Percentiles rank a stretch among this genome's conserved stretches.
Conservation (phyloP, 208 protist genomes). For the Acanthamoeba sp. region DNA sequence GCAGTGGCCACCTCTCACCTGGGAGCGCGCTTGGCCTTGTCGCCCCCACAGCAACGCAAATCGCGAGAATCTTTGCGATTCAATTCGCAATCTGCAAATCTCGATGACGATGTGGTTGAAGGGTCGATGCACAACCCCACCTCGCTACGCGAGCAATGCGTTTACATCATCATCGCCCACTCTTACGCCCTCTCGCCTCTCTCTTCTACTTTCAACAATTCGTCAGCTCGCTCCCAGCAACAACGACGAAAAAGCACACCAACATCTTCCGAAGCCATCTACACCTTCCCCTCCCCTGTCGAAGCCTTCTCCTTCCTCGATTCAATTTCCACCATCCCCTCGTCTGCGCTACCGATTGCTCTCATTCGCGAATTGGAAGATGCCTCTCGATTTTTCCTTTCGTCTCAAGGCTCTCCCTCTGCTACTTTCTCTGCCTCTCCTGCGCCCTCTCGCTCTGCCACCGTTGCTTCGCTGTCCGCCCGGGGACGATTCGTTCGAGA, state of each 20-base stretch:
- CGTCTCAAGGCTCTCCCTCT: background rate
- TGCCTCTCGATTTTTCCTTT: background rate
- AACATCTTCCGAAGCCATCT: too few species aligned
- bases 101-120: background rate
- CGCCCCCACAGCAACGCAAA: background rate
- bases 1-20: too few species aligned
- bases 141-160: background rate
- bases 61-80: background rate
- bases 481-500: background rate
- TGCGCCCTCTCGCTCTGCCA: background rate
- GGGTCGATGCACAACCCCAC: background rate
- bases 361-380: constrained; percentile 29
- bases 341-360: background rate
- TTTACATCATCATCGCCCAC: background rate
- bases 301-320: background rate
- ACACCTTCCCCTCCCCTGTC: too few species aligned
- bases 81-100: background rate
- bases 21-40: too few species aligned
- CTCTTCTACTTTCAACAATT: background rate
- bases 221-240: background rate
- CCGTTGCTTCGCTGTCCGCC: background rate
- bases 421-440: background rate
- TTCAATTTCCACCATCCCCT: background rate
- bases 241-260: background rate
- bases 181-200: background rate